These are phyloP conservation scores for Stygiomarasmius scandens DNA, from an alignment of 1,284 basidiomycete species.

Conservation along the genomic window DNA sequence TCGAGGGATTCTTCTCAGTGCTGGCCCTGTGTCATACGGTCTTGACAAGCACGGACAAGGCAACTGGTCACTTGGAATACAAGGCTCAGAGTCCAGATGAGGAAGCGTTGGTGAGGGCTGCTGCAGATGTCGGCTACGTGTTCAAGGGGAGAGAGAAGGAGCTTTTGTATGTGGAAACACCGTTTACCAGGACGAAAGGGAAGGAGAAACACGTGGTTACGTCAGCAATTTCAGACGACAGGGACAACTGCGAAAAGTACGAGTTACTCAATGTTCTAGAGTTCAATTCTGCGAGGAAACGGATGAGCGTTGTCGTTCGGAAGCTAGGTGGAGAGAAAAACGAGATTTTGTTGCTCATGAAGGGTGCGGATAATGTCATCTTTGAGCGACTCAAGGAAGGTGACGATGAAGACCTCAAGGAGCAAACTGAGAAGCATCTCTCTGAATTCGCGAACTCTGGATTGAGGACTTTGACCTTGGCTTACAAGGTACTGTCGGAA, in stretches of 20 bases:
- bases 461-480: conserved; percentile 91
- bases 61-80: conserved; percentile 82
- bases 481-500: conserved; percentile 82
- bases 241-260: conserved; percentile 67
- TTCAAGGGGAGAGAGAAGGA: conserved; percentile 89
- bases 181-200: conserved; percentile 58
- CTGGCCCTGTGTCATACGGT: conserved; percentile 96
- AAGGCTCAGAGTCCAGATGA: conserved; percentile 98
- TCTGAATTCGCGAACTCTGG: conserved; percentile 89
- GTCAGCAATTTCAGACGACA: not conserved
- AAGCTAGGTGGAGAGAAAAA: conserved; percentile 70
- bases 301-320: conserved; percentile 92
- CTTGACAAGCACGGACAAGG: conserved; percentile 70
- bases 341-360: conserved; percentile 75
- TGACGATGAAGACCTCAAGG: conserved; percentile 70
- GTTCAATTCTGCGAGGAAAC: conserved; percentile 92
- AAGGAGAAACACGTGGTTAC: not conserved
- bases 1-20: conserved; percentile 91
- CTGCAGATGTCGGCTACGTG: conserved; percentile 93
- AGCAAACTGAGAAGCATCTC: conserved; percentile 81
- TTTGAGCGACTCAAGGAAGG: conserved; percentile 83
- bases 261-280: conserved; percentile 94
- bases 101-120: conserved; percentile 94
- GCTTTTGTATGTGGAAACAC: conserved; percentile 80
- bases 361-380: conserved; percentile 94